These are phyloP conservation scores for Aspergillus amoenus DNA, from an alignment of 2,329 filamentous ascomycete species.

Conservation along the genomic window DNA sequence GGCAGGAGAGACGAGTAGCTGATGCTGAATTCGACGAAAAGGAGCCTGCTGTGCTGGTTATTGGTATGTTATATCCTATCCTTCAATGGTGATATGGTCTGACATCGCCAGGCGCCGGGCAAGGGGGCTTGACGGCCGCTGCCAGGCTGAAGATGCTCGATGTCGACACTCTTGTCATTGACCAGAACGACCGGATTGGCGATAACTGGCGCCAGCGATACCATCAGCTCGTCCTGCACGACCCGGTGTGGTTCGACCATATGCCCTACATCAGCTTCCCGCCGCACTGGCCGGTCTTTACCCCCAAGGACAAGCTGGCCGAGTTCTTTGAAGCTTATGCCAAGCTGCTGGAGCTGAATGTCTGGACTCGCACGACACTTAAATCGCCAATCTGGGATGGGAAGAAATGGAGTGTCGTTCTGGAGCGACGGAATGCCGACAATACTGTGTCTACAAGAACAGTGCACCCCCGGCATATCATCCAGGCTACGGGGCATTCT, in stretches of 20 bases:
- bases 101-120: constrained; percentile 46
- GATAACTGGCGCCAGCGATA: constrained; percentile 68
- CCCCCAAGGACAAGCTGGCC: constrained; percentile 69
- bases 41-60: constrained; percentile 59
- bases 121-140: constrained; percentile 58
- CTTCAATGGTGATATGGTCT: not conserved
- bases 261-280: constrained; percentile 67
- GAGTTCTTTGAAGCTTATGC: constrained; percentile 69
- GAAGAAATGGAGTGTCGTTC: constrained; percentile 55
- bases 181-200: constrained; percentile 57
- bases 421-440: constrained; percentile 46
- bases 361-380: constrained; percentile 60
- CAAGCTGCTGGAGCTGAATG: constrained; percentile 64
- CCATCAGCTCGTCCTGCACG: constrained; percentile 65
- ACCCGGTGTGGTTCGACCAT: constrained; percentile 58
- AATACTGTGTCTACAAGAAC: constrained; percentile 50
- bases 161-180: constrained; percentile 57
- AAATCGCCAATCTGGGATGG: constrained; percentile 47
- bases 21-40: constrained; percentile 52
- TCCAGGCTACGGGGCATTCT: constrained; percentile 68
- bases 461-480: constrained; percentile 61
- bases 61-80: constrained; percentile 41
- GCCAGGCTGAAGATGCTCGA: constrained; percentile 61
- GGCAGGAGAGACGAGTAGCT: constrained; percentile 54
- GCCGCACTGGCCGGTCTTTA: constrained; percentile 66